Percentiles rank a stretch among this genome's conserved stretches.
Evolutionary conservation across 495 filamentous ascomycete species (phyloP).

Genomic region (Penicillium psychrofluorescens): DNA sequence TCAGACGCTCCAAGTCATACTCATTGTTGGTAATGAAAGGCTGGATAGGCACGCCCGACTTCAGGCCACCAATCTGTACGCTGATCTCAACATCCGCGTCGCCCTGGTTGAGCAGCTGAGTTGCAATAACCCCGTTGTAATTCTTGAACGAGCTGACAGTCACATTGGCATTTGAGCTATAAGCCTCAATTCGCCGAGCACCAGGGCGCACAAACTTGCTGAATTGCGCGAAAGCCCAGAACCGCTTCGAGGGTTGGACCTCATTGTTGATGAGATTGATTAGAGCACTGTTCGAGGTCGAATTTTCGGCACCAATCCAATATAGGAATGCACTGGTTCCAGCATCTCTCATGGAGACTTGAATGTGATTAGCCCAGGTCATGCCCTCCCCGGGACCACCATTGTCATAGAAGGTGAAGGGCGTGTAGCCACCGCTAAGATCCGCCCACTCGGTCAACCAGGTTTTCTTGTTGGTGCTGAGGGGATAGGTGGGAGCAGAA

Average conservation of each 20-base stretch:
- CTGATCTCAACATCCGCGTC: slow-evolving; percentile 3
- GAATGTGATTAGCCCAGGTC: slow-evolving; percentile 49
- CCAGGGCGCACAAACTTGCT: slow-evolving; percentile 40
- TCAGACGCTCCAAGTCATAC: slow-evolving; percentile 6
- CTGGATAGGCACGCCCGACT: not conserved
- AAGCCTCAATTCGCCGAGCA: slow-evolving; percentile 32
- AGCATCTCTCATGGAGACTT: slow-evolving; percentile 31
- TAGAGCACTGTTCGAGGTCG: slow-evolving; percentile 29
- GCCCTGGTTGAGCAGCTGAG: slow-evolving; percentile 40
- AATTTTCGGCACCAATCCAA: slow-evolving; percentile 33
- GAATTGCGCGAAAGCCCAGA: slow-evolving; percentile 47
- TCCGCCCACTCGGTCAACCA: slow-evolving; percentile 49
- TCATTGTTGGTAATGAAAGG: slow-evolving; percentile 14
- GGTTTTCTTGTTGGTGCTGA: slow-evolving; percentile 16
- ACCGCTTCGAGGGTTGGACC: slow-evolving; percentile 29
- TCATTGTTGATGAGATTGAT: slow-evolving; percentile 30
- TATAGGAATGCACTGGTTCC: slow-evolving; percentile 44
- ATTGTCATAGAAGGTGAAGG: slow-evolving; percentile 37
- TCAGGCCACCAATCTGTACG: not conserved
- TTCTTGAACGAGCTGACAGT: slow-evolving; percentile 42
- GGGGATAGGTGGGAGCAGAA: slow-evolving; percentile 24
- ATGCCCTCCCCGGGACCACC: slow-evolving; percentile 43
- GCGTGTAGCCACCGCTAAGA: slow-evolving; percentile 29
- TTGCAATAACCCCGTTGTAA: slow-evolving; percentile 33
- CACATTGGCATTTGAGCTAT: slow-evolving; percentile 20